phyloP scores from a whole-genome alignment of 768 basidiomycete genomes.

The Boletus rubroflammeus region DNA sequence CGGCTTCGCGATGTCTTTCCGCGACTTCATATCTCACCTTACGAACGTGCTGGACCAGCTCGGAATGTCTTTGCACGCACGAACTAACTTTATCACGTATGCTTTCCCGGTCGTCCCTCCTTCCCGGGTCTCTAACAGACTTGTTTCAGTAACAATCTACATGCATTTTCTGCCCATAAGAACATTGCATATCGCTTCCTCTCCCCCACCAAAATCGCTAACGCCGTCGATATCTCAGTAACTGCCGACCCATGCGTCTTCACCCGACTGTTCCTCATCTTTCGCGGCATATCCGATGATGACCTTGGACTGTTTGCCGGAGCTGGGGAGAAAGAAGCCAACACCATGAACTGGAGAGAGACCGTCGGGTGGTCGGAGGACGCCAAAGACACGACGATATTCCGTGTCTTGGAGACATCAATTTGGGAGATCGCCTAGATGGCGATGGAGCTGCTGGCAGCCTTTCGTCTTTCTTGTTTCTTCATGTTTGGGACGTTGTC shows the following conservation, averaged over 20 bases:
- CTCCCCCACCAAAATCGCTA: constrained; percentile 71
- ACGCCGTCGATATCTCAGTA: constrained; percentile 86
- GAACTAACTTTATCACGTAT: constrained; percentile 79
- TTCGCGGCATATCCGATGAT: constrained; percentile 77
- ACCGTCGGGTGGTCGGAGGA: constrained; percentile 78
- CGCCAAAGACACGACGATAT: constrained; percentile 68
- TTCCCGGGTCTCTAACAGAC: constrained; percentile 1
- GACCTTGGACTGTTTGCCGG: constrained; percentile 71
- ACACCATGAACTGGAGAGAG: constrained; percentile 76
- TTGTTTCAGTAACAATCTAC: constrained; percentile 62
- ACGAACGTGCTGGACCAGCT: constrained; percentile 81
- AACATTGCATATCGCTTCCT: constrained; percentile 92
- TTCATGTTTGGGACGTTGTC: constrained; percentile 7
- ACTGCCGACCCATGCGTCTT: constrained; percentile 77
- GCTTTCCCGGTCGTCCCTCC: constrained; percentile 21
- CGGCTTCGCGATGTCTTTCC: constrained; percentile 80
- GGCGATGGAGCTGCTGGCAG: constrained; percentile 18
- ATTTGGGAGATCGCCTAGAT: constrained; percentile 64
- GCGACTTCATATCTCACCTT: constrained; percentile 77
- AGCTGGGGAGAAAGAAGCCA: constrained; percentile 85
- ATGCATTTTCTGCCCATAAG: constrained; percentile 69
- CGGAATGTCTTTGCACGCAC: constrained; percentile 78
- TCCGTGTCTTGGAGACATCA: constrained; percentile 77
- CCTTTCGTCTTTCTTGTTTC: constrained; percentile 2
- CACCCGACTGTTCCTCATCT: constrained; percentile 83